Base-by-base conservation (phyloP, 306 rosid genomes). In the Crotalaria pallida region DNA sequence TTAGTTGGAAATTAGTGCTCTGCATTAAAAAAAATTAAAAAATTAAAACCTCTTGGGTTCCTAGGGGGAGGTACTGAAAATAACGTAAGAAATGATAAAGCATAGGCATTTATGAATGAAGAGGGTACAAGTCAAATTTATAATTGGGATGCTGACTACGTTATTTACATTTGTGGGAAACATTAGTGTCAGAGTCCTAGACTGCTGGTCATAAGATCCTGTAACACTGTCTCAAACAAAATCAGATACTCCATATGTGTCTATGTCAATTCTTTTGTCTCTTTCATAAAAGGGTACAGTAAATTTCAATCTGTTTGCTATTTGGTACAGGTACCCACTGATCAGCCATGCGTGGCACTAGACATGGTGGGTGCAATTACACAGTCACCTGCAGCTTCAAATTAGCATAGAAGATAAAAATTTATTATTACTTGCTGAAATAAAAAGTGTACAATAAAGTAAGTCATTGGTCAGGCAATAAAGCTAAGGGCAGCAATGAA, bases 331-430 rank as follows among this genome's bases (percentile, higher is more conserved):
- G 97, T 91, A 21, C 99, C 99, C 10, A 51, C 71, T 31, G 95
- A 94, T 73, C 97, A 94, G 31, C 96, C 99, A 0, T 94, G 96
- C 72, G 65, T 87, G 40, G 83, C 97, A 74, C 74, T 91, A 65
- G 49, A 88, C 3, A 91, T 94, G 97, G 80, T 84, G 23, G 87
- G 75, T 33, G 76, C 81, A 21, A 75, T 94, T 52, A 94, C 96
- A 56, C 63, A 90, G 21, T 93, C 97, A n/a, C 96, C 96, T 5
- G 85, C 84, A 5, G 9, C 68, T 40, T 77, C 80, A 50, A 22
- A 8, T n/a, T 55, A n/a, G 7, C 40, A 44, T 10, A 47, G 33
- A 56, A 58, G 29, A 15, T n/a, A n/a, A 0, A 45, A 47, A 79
- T 66, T 19, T 15, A 29, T 17, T n/a, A 12, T 10, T 48, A 52